phyloP scores from a whole-genome alignment of 140 eudicot species.

The Erigeron philadelphicus region DNA sequence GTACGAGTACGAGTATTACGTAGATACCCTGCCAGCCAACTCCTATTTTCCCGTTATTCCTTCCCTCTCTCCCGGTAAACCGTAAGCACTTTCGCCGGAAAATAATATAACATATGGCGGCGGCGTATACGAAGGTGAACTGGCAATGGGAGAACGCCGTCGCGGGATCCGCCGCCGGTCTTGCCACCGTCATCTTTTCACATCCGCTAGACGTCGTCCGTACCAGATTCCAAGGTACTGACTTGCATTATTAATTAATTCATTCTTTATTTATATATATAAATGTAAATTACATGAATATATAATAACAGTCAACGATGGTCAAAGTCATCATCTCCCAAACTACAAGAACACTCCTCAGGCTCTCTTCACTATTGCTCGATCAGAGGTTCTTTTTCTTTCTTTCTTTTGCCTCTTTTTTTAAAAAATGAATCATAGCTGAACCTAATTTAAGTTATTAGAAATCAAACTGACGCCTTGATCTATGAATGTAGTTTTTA shows the following conservation, averaged over 20 bases:
- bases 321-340: conserved; percentile 51
- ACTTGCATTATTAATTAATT: background rate
- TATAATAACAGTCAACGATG: conserved; percentile 52
- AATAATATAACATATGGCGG: background rate
- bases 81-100: background rate
- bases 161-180: conserved; percentile 87
- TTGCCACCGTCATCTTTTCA: conserved; percentile 75
- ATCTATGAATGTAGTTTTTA: too few species aligned
- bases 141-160: conserved; percentile 93
- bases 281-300: background rate
- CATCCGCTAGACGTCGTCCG: conserved; percentile 98
- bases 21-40: too few species aligned
- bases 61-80: too few species aligned
- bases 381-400: conserved; percentile 49
- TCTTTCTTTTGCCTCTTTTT: too few species aligned
- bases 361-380: conserved; percentile 77
- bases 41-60: too few species aligned
- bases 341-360: conserved; percentile 70
- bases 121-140: conserved; percentile 36
- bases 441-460: background rate
- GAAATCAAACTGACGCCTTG: too few species aligned
- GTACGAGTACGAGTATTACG: too few species aligned
- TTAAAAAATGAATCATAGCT: too few species aligned
- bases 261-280: background rate
- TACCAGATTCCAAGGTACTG: conserved; percentile 76